A percentile compares a stretch with the other conserved stretches of the same genome.
These are phyloP conservation scores for Gilbertella persicaria DNA, from an alignment of 371 early-diverging fungal species.

Conservation along the genomic window DNA sequence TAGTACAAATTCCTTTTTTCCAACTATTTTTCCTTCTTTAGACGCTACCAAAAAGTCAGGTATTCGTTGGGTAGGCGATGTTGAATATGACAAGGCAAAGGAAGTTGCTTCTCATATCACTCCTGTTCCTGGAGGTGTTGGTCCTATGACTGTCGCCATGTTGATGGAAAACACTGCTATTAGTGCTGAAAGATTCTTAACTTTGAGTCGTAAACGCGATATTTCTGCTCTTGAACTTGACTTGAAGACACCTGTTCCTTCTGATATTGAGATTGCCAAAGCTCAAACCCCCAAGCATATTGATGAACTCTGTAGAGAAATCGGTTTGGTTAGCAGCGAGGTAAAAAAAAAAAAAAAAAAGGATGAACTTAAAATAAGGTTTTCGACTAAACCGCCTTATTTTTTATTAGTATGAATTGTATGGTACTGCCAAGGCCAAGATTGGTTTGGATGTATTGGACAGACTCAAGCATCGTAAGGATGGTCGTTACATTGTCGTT, in stretches of 20 bases:
- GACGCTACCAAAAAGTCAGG: slow-evolving; percentile 88
- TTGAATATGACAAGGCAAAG: slow-evolving; percentile 74
- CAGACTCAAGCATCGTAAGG: slow-evolving; percentile 72
- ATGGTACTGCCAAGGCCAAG: slow-evolving; percentile 91
- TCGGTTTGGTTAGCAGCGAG: slow-evolving; percentile 74
- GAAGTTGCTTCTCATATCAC: slow-evolving; percentile 80
- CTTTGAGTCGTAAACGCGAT: slow-evolving; percentile 51
- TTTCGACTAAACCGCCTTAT: not conserved
- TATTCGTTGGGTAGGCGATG: slow-evolving; percentile 91
- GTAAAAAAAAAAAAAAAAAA: slow-evolving; percentile 23
- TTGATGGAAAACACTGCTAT: slow-evolving; percentile 81
- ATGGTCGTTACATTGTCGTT: slow-evolving; percentile 94
- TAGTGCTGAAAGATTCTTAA: slow-evolving; percentile 74
- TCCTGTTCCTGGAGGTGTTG: slow-evolving; percentile 96
- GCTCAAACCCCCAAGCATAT: slow-evolving; percentile 87
- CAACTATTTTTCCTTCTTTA: slow-evolving; percentile 5
- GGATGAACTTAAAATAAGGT: not conserved
- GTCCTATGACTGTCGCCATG: slow-evolving; percentile 98
- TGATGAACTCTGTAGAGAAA: slow-evolving; percentile 76
- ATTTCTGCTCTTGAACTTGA: slow-evolving; percentile 68
- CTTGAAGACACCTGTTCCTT: slow-evolving; percentile 79
- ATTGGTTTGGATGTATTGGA: slow-evolving; percentile 80
- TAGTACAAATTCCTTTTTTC: not conserved
- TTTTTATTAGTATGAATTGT: slow-evolving; percentile 72
- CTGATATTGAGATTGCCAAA: slow-evolving; percentile 92